Evolutionary conservation across 2,329 filamentous ascomycete species (phyloP).

Genomic region (Emergomyces orientalis): DNA sequence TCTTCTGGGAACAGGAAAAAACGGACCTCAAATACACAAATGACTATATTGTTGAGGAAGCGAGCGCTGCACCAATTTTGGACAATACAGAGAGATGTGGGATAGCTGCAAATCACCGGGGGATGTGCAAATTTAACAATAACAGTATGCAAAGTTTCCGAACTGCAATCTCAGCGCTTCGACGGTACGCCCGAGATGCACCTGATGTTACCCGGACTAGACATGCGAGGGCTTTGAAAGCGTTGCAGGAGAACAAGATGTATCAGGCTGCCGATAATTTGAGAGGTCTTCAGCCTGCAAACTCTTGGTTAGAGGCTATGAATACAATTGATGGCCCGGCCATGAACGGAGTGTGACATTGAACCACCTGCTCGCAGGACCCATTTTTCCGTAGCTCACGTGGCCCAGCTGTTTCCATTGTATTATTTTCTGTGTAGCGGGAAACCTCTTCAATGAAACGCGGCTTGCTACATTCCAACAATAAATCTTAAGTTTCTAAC

Average conservation of each 20-base stretch:
- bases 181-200: conserved; percentile 9
- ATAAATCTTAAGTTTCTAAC: too few species aligned
- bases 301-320: background rate
- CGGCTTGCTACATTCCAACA: too few species aligned
- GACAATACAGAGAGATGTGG: conserved; percentile 30
- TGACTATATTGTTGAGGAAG: conserved; percentile 27
- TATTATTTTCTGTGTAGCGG: too few species aligned
- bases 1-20: conserved; percentile 35
- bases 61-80: conserved; percentile 26
- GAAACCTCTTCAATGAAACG: too few species aligned
- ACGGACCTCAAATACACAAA: conserved; percentile 28
- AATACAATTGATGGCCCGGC: background rate
- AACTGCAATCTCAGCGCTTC: conserved; percentile 20
- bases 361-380: background rate
- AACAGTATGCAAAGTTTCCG: conserved; percentile 20
- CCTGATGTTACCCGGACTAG: conserved; percentile 1
- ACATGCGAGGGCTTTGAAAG: background rate
- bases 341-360: background rate
- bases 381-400: background rate
- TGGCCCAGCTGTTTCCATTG: too few species aligned
- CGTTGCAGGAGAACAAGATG: background rate
- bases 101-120: conserved; percentile 25
- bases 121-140: conserved; percentile 25
- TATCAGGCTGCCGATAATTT: background rate
- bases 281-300: background rate